A percentile compares a stretch with the other conserved stretches of the same genome.
phyloP scores from a whole-genome alignment of 2,329 filamentous ascomycete genomes.

The Penicillium sp. region DNA sequence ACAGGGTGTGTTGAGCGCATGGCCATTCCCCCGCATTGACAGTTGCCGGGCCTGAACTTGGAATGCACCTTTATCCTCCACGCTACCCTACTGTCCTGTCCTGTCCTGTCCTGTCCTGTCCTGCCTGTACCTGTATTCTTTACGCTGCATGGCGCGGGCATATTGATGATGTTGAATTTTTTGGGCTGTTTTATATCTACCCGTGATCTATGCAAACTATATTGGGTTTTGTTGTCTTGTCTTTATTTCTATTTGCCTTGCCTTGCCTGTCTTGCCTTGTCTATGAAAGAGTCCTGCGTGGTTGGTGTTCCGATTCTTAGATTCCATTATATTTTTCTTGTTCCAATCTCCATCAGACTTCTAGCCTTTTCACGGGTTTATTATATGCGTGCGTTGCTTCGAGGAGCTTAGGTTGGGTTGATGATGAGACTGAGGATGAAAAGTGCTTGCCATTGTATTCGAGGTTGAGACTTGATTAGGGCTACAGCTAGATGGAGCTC shows the following conservation, averaged over 20 bases:
- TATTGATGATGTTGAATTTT: slow-evolving; percentile 31
- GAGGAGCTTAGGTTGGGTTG: no score
- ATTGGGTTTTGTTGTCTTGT: slow-evolving; percentile 13
- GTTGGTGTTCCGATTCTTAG: slow-evolving; percentile 7
- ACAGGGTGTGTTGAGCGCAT: neutral
- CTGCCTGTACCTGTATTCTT: neutral
- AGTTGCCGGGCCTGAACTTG: neutral
- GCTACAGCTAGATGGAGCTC: no score
- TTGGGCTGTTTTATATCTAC: slow-evolving; percentile 22
- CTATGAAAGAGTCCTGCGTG: neutral
- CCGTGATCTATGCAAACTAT: neutral
- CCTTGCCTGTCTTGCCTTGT: no score
- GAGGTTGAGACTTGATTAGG: no score
- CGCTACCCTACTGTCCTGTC: neutral
- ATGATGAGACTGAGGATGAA: no score
- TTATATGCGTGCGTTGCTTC: no score
- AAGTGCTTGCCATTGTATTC: no score
- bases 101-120: neutral
- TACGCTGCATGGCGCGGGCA: slow-evolving; percentile 30
- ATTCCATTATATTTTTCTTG: slow-evolving; percentile 9
- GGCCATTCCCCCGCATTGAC: neutral
- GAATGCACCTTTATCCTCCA: neutral
- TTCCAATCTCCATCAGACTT: slow-evolving; percentile 5
- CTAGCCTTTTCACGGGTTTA: no score
- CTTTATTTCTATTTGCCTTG: neutral